These are phyloP conservation scores for Colletotrichum orchidophilum DNA, from an alignment of 2,329 filamentous ascomycete genomes.

Conservation along the genomic window DNA sequence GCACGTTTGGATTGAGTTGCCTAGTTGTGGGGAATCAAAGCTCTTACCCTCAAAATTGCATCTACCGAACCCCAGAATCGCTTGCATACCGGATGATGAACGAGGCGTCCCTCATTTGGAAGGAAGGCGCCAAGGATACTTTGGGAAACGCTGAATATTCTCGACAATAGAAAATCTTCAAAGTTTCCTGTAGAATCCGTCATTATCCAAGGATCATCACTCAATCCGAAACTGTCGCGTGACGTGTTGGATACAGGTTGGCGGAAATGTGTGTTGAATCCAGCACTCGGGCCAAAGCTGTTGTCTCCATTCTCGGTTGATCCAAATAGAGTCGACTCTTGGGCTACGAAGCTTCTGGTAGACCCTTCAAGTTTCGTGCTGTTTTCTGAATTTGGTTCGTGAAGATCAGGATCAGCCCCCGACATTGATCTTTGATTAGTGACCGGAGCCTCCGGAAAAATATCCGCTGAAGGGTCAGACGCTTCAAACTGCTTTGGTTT, in stretches of 20 bases:
- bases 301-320: background rate
- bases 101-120: background rate
- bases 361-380: background rate
- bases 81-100: constrained; percentile 18
- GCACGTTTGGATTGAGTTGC: background rate
- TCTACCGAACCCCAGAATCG: constrained; percentile 36
- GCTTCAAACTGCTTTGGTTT: no score
- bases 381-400: background rate
- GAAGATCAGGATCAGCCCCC: background rate
- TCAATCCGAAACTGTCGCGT: background rate
- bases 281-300: background rate
- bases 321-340: background rate
- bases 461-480: no score
- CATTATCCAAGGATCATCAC: background rate
- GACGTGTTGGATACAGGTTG: background rate
- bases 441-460: no score
- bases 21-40: background rate
- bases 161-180: background rate
- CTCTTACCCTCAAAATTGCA: constrained; percentile 32
- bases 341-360: background rate
- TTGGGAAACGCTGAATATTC: background rate
- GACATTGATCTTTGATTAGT: background rate
- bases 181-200: background rate
- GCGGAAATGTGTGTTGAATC: no score
- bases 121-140: constrained; percentile 1